Evolutionary conservation across 2,329 filamentous ascomycete genomes (phyloP).

Genomic region (Lasiodiplodia theobromae): DNA sequence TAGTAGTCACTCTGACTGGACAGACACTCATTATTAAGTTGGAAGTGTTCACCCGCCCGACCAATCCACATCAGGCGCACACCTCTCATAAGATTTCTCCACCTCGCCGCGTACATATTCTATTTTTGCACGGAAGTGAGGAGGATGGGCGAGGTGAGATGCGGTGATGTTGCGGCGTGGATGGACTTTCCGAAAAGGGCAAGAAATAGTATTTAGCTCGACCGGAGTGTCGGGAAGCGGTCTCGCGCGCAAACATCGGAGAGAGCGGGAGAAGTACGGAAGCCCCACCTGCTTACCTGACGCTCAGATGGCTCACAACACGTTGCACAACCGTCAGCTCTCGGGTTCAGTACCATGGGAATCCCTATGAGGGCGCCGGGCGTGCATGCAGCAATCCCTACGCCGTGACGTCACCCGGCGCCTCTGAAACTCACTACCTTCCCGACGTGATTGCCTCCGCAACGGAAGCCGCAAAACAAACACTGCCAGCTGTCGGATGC

Average conservation of each 20-base stretch:
- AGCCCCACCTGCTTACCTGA: background rate
- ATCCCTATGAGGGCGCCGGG: background rate
- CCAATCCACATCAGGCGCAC: too few species aligned
- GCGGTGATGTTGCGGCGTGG: background rate
- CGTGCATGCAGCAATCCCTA: background rate
- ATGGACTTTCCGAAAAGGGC: background rate
- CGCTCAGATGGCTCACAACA: background rate
- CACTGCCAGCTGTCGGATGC: background rate
- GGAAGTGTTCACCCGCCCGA: too few species aligned
- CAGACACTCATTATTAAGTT: too few species aligned
- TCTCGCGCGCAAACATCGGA: background rate
- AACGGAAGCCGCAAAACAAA: constrained; percentile 15
- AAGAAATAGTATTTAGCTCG: background rate
- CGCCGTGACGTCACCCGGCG: constrained; percentile 11
- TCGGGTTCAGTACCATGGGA: background rate
- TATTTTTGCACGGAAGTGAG: too few species aligned
- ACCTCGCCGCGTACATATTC: too few species aligned
- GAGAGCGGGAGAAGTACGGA: background rate
- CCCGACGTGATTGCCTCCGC: constrained; percentile 17
- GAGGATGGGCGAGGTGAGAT: too few species aligned
- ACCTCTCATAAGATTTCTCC: too few species aligned
- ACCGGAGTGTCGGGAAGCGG: background rate
- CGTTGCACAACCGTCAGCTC: background rate
- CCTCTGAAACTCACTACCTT: background rate
- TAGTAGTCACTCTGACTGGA: too few species aligned